These are phyloP conservation scores for Prunus yedoensis DNA, from an alignment of 331 rosid genomes.

Conservation along the genomic window DNA sequence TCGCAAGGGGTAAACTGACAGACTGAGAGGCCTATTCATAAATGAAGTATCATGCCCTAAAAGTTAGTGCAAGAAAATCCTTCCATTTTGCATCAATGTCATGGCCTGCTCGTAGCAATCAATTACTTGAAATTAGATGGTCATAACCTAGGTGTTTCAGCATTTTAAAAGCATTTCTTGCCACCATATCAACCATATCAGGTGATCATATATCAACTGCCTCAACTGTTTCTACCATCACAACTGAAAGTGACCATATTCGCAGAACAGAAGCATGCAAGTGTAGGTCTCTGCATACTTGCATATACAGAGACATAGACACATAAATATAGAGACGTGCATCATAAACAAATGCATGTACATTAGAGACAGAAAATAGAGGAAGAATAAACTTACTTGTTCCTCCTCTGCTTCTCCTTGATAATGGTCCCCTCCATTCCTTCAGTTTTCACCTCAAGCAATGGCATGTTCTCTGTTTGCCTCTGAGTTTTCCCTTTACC, in stretches of 20 bases:
- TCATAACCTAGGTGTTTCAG: background rate
- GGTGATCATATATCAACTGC: background rate
- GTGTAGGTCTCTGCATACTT: background rate
- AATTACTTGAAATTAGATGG: too few species aligned
- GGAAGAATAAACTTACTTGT: constrained; percentile 47
- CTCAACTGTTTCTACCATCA: background rate
- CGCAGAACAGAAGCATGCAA: too few species aligned
- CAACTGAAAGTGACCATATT: background rate
- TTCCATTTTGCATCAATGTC: too few species aligned
- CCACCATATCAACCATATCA: background rate
- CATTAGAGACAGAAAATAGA: background rate
- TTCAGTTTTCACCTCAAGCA: constrained; percentile 42
- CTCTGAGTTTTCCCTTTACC: constrained; percentile 24
- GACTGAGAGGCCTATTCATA: background rate
- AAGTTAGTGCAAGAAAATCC: background rate
- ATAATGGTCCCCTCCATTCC: constrained; percentile 31
- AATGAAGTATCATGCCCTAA: background rate
- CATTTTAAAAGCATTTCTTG: background rate
- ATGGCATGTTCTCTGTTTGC: constrained; percentile 53
- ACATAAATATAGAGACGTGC: background rate
- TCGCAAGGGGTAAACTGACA: background rate
- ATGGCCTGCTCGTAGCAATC: too few species aligned
- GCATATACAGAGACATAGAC: background rate
- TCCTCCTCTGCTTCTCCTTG: constrained; percentile 46
- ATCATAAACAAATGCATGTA: background rate